Conservation (phyloP, 768 basidiomycete species). For the Hypsizygus marmoreus region DNA sequence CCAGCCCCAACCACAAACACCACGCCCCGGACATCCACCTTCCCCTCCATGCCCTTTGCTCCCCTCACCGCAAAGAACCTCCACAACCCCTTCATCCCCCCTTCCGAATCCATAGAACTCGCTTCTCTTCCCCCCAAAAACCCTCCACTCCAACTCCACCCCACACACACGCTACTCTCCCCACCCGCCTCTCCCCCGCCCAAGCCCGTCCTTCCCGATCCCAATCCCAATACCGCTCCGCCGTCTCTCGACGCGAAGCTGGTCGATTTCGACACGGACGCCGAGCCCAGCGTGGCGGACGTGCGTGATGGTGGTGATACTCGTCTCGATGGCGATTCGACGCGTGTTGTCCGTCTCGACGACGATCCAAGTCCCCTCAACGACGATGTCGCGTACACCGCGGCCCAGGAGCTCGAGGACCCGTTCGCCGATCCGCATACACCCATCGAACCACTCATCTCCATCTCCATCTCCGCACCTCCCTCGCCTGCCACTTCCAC, state of each 20-base stretch:
- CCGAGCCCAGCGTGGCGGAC: neutral
- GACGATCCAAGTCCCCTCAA: too few species aligned
- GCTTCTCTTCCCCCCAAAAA: too few species aligned
- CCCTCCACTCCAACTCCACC: too few species aligned
- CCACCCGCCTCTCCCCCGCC: slow-evolving; percentile 10
- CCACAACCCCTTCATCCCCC: too few species aligned
- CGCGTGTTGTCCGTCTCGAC: too few species aligned
- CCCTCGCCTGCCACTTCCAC: neutral
- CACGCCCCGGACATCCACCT: slow-evolving; percentile 11
- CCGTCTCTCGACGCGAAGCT: neutral
- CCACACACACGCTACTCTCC: too few species aligned
- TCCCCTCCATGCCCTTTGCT: slow-evolving; percentile 7
- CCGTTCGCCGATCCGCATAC: too few species aligned
- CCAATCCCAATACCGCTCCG: neutral
- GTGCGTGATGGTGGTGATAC: neutral
- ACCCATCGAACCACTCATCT: neutral
- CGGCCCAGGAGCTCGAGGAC: too few species aligned
- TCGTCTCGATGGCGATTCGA: neutral
- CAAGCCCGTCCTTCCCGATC: slow-evolving; percentile 7
- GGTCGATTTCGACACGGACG: slow-evolving; percentile 9
- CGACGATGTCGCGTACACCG: too few species aligned
- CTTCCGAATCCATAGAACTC: too few species aligned
- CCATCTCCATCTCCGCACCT: neutral
- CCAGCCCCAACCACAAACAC: slow-evolving; percentile 7
- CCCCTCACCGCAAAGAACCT: too few species aligned